Evolutionary conservation across 2,329 filamentous ascomycete genomes (phyloP).

Genomic region (Sarocladiaceae sp.): DNA sequence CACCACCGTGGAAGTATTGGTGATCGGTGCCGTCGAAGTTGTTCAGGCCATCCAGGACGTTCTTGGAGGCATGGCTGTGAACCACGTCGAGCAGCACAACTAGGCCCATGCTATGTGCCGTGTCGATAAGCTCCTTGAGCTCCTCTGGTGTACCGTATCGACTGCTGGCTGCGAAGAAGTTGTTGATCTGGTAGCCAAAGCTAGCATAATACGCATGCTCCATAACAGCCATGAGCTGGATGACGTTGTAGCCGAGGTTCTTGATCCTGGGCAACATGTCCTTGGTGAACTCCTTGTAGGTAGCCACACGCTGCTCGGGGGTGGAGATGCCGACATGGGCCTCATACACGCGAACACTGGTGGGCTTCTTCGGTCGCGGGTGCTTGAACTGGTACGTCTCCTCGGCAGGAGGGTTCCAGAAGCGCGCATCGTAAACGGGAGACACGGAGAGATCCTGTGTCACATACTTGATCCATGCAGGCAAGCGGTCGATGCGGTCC

Average conservation of each 20-base stretch:
- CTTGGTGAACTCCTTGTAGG: constrained; percentile 94
- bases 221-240: constrained; percentile 98
- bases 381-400: constrained; percentile 84
- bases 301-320: constrained; percentile 79
- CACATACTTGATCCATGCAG: constrained; percentile 95
- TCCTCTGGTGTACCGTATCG: constrained; percentile 92
- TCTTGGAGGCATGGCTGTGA: constrained; percentile 97
- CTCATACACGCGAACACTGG: constrained; percentile 89
- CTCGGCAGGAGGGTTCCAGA: constrained; percentile 84
- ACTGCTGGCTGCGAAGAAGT: constrained; percentile 96
- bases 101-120: constrained; percentile 84
- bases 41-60: constrained; percentile 90
- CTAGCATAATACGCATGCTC: constrained; percentile 99
- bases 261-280: constrained; percentile 90
- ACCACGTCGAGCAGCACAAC: constrained; percentile 92
- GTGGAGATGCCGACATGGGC: constrained; percentile 98
- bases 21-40: constrained; percentile 94
- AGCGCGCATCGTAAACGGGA: constrained; percentile 86
- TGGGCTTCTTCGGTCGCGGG: constrained; percentile 71
- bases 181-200: constrained; percentile 98
- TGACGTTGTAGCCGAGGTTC: constrained; percentile 88
- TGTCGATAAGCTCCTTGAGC: constrained; percentile 92
- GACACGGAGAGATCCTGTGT: constrained; percentile 89
- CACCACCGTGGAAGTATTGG: constrained; percentile 88
- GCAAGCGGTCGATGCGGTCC: constrained; percentile 78